Conservation (phyloP, 2,329 filamentous ascomycete genomes). For the Xylariaceae sp. region DNA sequence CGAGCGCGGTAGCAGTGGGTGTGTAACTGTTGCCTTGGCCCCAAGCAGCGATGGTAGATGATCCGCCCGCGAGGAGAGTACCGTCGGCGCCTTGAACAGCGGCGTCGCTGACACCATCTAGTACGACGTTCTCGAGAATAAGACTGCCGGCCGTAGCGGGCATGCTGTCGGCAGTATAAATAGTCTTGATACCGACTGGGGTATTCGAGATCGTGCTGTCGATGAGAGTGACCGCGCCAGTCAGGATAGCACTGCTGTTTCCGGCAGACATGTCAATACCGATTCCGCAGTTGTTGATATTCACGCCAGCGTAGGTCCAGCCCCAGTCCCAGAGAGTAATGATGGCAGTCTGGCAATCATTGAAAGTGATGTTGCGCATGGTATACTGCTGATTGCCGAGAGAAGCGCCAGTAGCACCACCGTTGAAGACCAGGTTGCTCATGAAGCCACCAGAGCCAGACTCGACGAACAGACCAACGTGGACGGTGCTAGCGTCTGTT, state of each 20-base stretch:
- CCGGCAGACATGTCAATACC: slow-evolving; percentile 58
- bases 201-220: slow-evolving; percentile 66
- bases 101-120: slow-evolving; percentile 33
- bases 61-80: slow-evolving; percentile 52
- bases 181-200: slow-evolving; percentile 61
- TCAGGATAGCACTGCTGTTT: slow-evolving; percentile 47
- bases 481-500: slow-evolving; percentile 25
- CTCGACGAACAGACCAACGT: slow-evolving; percentile 32
- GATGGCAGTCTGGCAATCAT: slow-evolving; percentile 60
- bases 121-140: slow-evolving; percentile 51
- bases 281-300: slow-evolving; percentile 55
- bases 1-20: slow-evolving; percentile 37
- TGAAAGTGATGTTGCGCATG: slow-evolving; percentile 63
- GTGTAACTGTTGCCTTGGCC: slow-evolving; percentile 65
- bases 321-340: slow-evolving; percentile 72
- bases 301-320: slow-evolving; percentile 62
- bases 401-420: slow-evolving; percentile 56
- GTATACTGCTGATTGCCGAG: slow-evolving; percentile 69
- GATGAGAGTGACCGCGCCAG: slow-evolving; percentile 67
- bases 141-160: slow-evolving; percentile 49
- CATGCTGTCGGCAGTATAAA: slow-evolving; percentile 40
- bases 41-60: slow-evolving; percentile 56
- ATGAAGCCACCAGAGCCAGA: slow-evolving; percentile 38
- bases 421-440: slow-evolving; percentile 60
- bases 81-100: slow-evolving; percentile 37